phyloP scores from a whole-genome alignment of 495 filamentous ascomycete genomes.

The Thermochaetoides thermophila region DNA sequence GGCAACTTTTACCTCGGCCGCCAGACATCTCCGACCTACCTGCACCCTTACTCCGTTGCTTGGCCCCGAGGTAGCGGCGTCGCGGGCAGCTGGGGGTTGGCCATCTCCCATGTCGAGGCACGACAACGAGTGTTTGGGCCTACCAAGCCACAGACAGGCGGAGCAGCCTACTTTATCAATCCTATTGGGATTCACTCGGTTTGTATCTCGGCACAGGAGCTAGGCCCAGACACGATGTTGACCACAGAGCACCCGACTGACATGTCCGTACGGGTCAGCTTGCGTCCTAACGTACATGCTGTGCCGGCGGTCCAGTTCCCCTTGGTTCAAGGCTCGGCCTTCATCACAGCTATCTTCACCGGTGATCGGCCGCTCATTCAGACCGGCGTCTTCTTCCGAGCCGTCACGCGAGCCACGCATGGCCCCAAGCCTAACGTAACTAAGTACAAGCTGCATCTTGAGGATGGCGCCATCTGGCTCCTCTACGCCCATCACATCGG shows the following conservation, averaged over 20 bases:
- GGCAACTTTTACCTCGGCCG: slow-evolving; percentile 70
- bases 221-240: slow-evolving; percentile 43
- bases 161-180: slow-evolving; percentile 58
- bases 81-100: slow-evolving; percentile 59
- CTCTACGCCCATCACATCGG: slow-evolving; percentile 53
- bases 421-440: slow-evolving; percentile 47
- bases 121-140: slow-evolving; percentile 48
- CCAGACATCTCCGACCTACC: slow-evolving; percentile 58
- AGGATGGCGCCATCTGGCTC: slow-evolving; percentile 65
- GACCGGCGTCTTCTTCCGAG: slow-evolving; percentile 57
- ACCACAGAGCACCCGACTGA: slow-evolving; percentile 47
- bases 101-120: slow-evolving; percentile 54
- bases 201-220: slow-evolving; percentile 61
- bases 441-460: slow-evolving; percentile 60
- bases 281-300: slow-evolving; percentile 39
- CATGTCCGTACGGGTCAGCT: slow-evolving; percentile 59
- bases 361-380: slow-evolving; percentile 55
- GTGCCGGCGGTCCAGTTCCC: slow-evolving; percentile 54
- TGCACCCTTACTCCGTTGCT: slow-evolving; percentile 69
- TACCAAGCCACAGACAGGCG: slow-evolving; percentile 31
- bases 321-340: slow-evolving; percentile 80
- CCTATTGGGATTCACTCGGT: slow-evolving; percentile 73
- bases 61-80: slow-evolving; percentile 61
- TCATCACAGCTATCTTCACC: slow-evolving; percentile 67
- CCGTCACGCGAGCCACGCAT: slow-evolving; percentile 43